A percentile compares a stretch with the other conserved stretches of the same genome.
phyloP scores from a whole-genome alignment of 768 basidiomycete species.

The Rhodotorula taiwanensis region DNA sequence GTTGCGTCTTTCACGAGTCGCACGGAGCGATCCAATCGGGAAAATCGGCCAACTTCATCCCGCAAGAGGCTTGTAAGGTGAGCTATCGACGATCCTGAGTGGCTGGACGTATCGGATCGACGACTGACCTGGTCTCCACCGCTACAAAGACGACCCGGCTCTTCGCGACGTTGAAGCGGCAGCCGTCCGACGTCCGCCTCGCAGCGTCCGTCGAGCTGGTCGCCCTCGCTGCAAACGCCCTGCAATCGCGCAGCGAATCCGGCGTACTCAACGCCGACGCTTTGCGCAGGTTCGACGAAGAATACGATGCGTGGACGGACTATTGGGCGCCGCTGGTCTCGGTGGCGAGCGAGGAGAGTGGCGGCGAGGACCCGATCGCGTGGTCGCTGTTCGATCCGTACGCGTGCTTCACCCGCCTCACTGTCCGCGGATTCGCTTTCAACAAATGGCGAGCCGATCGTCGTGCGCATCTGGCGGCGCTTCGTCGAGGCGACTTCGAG shows the following conservation, averaged over 20 bases:
- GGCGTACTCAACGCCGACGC: conserved; percentile 18
- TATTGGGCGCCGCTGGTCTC: conserved; percentile 31
- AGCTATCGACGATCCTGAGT: no score
- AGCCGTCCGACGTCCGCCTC: conserved; percentile 29
- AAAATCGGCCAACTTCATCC: conserved; percentile 26
- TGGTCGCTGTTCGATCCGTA: conserved; percentile 27
- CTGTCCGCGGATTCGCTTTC: conserved; percentile 29
- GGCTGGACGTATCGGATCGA: no score
- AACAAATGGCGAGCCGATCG: conserved; percentile 20
- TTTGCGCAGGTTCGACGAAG: conserved; percentile 17
- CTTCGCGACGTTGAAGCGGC: conserved; percentile 16
- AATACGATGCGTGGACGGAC: conserved; percentile 23
- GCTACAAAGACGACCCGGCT: conserved; percentile 15
- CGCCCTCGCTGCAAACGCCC: conserved; percentile 12
- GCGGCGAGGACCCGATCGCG: conserved; percentile 9
- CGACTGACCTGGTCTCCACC: no score
- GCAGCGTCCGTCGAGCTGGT: conserved; percentile 34
- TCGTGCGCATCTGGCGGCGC: no score
- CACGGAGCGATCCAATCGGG: conserved; percentile 34
- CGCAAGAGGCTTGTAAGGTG: conserved; percentile 21
- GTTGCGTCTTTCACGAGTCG: conserved; percentile 31
- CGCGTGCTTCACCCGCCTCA: conserved; percentile 24
- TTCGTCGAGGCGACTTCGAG: no score
- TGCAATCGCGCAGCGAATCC: conserved; percentile 15
- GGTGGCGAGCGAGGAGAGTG: not conserved